A percentile compares a stretch with the other conserved stretches of the same genome.
Conservation (phyloP, 2,329 filamentous ascomycete genomes). For the Capronia coronata region DNA sequence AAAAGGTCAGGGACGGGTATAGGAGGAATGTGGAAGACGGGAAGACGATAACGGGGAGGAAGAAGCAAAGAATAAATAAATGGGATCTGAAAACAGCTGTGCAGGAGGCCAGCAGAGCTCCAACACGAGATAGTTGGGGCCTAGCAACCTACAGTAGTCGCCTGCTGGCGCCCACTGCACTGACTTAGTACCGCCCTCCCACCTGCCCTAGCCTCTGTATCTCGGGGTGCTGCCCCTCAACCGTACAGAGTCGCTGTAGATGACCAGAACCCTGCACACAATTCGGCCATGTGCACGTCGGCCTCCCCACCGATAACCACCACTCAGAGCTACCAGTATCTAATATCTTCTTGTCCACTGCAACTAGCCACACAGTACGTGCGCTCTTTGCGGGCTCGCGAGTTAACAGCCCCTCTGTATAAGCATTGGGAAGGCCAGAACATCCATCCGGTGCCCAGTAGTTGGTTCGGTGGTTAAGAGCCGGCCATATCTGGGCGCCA, state of each 20-base stretch:
- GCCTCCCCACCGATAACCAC: neutral
- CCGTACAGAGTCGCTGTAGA: neutral
- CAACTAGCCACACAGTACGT: neutral
- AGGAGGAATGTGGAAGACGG: neutral
- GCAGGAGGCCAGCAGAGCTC: neutral
- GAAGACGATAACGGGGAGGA: conserved; percentile 5
- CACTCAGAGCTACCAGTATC: neutral
- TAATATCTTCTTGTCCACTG: no score
- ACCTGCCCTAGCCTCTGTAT: neutral
- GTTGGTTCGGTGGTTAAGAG: neutral
- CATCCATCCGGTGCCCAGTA: neutral
- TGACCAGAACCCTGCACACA: no score
- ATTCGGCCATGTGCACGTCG: no score
- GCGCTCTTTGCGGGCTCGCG: neutral
- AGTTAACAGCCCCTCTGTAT: neutral
- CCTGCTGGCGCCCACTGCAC: neutral
- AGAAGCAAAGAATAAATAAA: conserved; percentile 7
- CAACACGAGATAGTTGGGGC: neutral
- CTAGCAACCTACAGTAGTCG: neutral
- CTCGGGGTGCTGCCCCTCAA: neutral
- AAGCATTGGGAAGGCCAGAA: neutral
- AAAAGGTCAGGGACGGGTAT: neutral
- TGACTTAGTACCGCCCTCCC: neutral
- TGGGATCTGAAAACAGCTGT: neutral
- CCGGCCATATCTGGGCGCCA: neutral